phyloP scores from a whole-genome alignment of 1,284 basidiomycete species.

The Heterobasidion irregulare region DNA sequence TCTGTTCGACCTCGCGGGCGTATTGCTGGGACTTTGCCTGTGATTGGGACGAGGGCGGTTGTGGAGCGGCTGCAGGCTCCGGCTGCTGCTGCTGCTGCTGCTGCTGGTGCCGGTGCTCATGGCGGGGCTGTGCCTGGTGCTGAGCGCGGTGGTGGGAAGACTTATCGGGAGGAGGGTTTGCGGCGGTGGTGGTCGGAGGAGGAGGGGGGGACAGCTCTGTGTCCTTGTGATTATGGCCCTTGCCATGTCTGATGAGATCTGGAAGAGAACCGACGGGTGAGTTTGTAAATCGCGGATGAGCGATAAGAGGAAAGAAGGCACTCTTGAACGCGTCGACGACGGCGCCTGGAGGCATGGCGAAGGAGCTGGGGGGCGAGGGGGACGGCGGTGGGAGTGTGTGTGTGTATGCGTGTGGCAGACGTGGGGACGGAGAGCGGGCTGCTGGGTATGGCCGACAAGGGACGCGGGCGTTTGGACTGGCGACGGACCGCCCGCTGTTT shows the following conservation, averaged over 20 bases:
- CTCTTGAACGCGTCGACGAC: constrained; percentile 74
- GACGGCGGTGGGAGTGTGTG: not conserved
- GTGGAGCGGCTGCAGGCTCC: constrained; percentile 9
- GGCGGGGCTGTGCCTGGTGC: constrained; percentile 22
- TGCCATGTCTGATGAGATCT: constrained; percentile 87
- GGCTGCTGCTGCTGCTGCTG: constrained; percentile 20
- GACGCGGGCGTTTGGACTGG: not conserved
- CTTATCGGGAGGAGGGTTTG: constrained; percentile 12
- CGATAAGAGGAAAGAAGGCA: constrained; percentile 21
- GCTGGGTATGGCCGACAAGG: not conserved
- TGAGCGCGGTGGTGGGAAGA: constrained; percentile 10
- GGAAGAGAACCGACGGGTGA: constrained; percentile 14
- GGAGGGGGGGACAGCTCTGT: constrained; percentile 15
- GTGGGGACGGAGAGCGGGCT: not conserved
- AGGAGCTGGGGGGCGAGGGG: not conserved
- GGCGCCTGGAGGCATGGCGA: constrained; percentile 28
- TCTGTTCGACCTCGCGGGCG: constrained; percentile 51
- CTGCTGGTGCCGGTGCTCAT: constrained; percentile 16
- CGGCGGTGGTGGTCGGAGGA: constrained; percentile 4
- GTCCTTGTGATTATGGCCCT: constrained; percentile 46
- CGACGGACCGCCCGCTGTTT: not conserved
- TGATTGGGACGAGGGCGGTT: constrained; percentile 3
- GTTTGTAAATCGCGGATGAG: constrained; percentile 7
- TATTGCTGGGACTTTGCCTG: constrained; percentile 21
- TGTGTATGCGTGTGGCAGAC: not conserved